Evolutionary conservation across 805 yeast genomes (phyloP).

Genomic region (Candida oleophila): DNA sequence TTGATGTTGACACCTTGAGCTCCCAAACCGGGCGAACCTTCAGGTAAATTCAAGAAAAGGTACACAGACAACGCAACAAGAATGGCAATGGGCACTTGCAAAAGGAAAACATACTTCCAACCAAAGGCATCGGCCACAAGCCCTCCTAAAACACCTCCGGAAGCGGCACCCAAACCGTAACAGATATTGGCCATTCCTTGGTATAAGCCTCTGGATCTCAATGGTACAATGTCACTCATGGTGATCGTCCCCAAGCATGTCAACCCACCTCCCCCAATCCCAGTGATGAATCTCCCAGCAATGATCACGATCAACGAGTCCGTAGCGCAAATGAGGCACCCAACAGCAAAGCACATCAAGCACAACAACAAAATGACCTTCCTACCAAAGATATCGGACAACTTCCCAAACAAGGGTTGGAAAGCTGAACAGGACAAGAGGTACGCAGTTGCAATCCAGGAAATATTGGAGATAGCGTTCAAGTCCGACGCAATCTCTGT

Average conservation of each 20-base stretch:
- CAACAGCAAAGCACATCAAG: constrained; percentile 54
- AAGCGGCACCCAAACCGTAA: constrained; percentile 66
- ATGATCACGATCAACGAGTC: constrained; percentile 48
- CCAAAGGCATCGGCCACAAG: constrained; percentile 54
- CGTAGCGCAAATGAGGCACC: constrained; percentile 54
- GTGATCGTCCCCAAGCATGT: constrained; percentile 73
- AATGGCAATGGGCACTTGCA: constrained; percentile 44
- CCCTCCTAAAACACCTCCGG: constrained; percentile 51
- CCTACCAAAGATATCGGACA: constrained; percentile 73
- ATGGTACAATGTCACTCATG: constrained; percentile 72
- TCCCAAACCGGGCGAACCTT: constrained; percentile 58
- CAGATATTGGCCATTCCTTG: constrained; percentile 81
- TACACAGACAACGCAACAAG: constrained; percentile 38
- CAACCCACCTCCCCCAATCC: constrained; percentile 91
- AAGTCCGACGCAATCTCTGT: constrained; percentile 69
- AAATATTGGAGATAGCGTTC: constrained; percentile 57
- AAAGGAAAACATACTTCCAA: constrained; percentile 44
- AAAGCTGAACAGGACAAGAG: constrained; percentile 67
- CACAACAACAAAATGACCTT: constrained; percentile 52
- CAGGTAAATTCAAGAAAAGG: constrained; percentile 45
- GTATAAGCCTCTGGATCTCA: constrained; percentile 73
- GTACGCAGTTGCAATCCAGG: constrained; percentile 77
- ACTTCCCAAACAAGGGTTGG: constrained; percentile 71
- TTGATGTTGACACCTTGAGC: constrained; percentile 44
- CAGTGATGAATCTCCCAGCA: constrained; percentile 69